Evolutionary conservation across 495 filamentous ascomycete species (phyloP), one percentile per base, ranked within the genome.

Genomic region (Hypomontagnella submonticulosa): DNA sequence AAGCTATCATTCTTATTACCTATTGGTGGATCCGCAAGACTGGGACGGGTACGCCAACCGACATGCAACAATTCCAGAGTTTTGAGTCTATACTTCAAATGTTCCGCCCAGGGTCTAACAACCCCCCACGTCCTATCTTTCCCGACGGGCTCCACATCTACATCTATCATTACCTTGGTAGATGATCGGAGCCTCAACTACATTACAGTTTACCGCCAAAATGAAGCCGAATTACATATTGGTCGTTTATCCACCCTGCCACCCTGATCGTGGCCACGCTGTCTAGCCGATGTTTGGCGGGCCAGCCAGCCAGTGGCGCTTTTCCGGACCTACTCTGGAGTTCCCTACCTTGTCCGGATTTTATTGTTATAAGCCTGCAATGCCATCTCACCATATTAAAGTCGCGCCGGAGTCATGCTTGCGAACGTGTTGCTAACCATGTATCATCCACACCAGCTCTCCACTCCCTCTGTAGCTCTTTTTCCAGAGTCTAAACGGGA

Each of bases 371-470:
- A 51, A 69, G 66, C 66, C 63, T 63, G 58, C 61, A 19, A 59
- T 38, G 16, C 62, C 66, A 30, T 38, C 55, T 67, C 37, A 63
- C 44, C 70, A 64, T 62, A 67, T 72, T 50, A 66, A 65, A 64
- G 9, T 54, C 47, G 53, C 15, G 30, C 30, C 27, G 54, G 37
- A 40, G 43, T 51, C 33, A 37, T 27, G 53, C 43, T 42, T 56
- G 48, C 37, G 52, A 37, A 65, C 57, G 58, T 36, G 53, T 59
- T 58, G 71, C 69, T 71, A 73, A 71, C 59, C 36, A 60, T 62
- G 42, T 58, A 7, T 46, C 18, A 37, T 48, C 47, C 38, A 55
- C 32, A 41, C 37, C 20, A 69, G 65, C 37, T 71, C 32, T 43
- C 19, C 23, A 34, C 32, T 41, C 16, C 20, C 10, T 63, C 42